Conservation (phyloP, 176 grass and related monocot species). For the Pharus latifolius region DNA sequence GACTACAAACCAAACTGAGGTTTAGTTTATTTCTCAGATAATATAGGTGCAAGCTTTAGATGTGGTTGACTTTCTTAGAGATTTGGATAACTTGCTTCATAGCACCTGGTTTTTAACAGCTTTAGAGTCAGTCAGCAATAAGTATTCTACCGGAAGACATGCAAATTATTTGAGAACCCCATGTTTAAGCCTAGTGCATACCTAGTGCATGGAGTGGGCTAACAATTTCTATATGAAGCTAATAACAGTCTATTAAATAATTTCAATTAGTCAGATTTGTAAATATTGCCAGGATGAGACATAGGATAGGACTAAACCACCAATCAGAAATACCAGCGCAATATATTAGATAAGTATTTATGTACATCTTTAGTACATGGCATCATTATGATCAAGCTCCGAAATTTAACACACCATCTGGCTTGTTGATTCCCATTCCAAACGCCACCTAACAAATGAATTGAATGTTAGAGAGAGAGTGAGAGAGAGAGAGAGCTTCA, state of each 20-base stretch:
- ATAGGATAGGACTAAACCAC: background rate
- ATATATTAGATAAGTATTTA: slow-evolving; percentile 13
- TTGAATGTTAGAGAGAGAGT: background rate
- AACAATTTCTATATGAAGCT: background rate
- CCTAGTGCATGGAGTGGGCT: background rate
- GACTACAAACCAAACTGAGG: slow-evolving; percentile 40
- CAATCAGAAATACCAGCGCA: background rate
- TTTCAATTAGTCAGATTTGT: background rate
- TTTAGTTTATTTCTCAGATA: slow-evolving; percentile 1
- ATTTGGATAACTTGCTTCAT: too few species aligned
- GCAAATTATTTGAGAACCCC: background rate
- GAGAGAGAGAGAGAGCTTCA: background rate
- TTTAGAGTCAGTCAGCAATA: background rate
- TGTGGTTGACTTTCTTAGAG: too few species aligned
- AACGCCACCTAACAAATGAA: slow-evolving; percentile 61
- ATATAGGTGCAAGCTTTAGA: background rate
- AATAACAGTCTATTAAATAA: background rate
- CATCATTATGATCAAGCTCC: slow-evolving; percentile 13
- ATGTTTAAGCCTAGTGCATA: background rate
- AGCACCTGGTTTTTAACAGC: background rate
- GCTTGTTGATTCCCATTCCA: slow-evolving; percentile 98
- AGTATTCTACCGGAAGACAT: background rate
- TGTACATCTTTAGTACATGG: background rate
- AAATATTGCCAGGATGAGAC: background rate
- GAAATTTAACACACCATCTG: slow-evolving; percentile 59